phyloP scores from a whole-genome alignment of 176 grass and related monocot species.

The Canna indica region DNA sequence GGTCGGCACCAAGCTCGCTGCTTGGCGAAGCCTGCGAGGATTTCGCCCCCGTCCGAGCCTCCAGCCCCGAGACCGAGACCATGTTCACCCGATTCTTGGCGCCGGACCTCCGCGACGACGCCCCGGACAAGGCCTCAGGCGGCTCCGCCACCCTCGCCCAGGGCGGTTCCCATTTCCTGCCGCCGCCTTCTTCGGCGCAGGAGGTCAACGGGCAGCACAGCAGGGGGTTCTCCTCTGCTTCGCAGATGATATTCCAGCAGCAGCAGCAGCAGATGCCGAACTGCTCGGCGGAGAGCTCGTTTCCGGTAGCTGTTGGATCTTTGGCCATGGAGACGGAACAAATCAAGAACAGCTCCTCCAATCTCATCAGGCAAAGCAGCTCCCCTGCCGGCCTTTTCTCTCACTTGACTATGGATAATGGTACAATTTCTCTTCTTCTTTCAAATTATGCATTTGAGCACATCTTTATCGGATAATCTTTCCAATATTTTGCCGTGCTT shows the following conservation, averaged over 20 bases:
- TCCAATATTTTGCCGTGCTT: no score
- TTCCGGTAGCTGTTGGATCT: slow-evolving; percentile 44
- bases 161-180: not conserved
- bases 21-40: slow-evolving; percentile 77
- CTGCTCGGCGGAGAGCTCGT: slow-evolving; percentile 35
- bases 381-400: slow-evolving; percentile 76
- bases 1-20: slow-evolving; percentile 68
- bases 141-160: slow-evolving; percentile 4
- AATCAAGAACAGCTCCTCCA: slow-evolving; percentile 11
- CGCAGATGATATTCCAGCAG: slow-evolving; percentile 69
- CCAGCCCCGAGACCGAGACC: slow-evolving; percentile 49
- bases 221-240: slow-evolving; percentile 48
- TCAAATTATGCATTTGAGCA: no score
- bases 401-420: slow-evolving; percentile 61
- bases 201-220: slow-evolving; percentile 17
- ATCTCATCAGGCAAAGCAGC: slow-evolving; percentile 73
- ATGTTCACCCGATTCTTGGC: slow-evolving; percentile 59
- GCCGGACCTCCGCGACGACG: slow-evolving; percentile 39
- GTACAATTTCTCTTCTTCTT: slow-evolving; percentile 10
- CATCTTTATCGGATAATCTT: no score
- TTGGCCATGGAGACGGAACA: slow-evolving; percentile 38
- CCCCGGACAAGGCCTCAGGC: slow-evolving; percentile 30
- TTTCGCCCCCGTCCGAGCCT: slow-evolving; percentile 32
- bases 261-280: slow-evolving; percentile 40
- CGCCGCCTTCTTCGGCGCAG: slow-evolving; percentile 16